Conservation (phyloP, 768 basidiomycete species). For the Boletus sp. region DNA sequence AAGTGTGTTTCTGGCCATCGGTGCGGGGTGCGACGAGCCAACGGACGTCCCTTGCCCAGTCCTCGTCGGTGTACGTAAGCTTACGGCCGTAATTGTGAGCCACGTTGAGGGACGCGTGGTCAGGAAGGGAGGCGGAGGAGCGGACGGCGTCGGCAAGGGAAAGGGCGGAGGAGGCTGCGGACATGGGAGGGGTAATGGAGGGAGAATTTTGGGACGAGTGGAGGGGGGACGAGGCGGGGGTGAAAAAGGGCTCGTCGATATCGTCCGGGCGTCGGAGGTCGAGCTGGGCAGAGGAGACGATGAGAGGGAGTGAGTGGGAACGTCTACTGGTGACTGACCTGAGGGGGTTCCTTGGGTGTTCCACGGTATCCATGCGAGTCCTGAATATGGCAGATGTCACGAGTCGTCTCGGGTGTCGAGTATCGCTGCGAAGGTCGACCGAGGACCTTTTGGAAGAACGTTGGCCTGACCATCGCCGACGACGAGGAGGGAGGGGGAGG, state of each 20-base stretch:
- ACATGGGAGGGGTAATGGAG: constrained; percentile 23
- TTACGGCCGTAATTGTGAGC: constrained; percentile 23
- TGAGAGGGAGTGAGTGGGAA: constrained; percentile 2
- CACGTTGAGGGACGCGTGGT: constrained; percentile 24
- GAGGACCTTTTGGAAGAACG: constrained; percentile 58
- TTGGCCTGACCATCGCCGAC: constrained; percentile 50
- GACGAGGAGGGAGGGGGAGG: constrained; percentile 3
- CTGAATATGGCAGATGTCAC: constrained; percentile 4
- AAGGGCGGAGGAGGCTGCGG: constrained; percentile 30
- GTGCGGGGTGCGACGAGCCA: constrained; percentile 51
- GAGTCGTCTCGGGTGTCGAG: constrained; percentile 24
- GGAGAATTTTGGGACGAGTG: constrained; percentile 19
- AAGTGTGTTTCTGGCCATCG: constrained; percentile 14
- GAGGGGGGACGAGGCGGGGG: constrained; percentile 19
- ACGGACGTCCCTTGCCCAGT: constrained; percentile 68
- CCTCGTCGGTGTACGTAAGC: constrained; percentile 48
- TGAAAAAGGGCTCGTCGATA: constrained; percentile 54
- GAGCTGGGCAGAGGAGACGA: constrained; percentile 12
- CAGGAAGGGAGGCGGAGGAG: constrained; percentile 30
- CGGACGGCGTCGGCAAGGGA: constrained; percentile 37
- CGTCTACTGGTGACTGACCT: constrained; percentile 18
- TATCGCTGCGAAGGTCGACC: constrained; percentile 67
- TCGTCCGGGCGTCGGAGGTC: constrained; percentile 24
- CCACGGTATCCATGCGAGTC: constrained; percentile 5
- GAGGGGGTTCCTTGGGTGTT: constrained; percentile 9